Percentiles rank a stretch among this genome's conserved stretches.
Evolutionary conservation across 2,329 filamentous ascomycete species (phyloP).

Genomic region (Botrytis byssoidea): DNA sequence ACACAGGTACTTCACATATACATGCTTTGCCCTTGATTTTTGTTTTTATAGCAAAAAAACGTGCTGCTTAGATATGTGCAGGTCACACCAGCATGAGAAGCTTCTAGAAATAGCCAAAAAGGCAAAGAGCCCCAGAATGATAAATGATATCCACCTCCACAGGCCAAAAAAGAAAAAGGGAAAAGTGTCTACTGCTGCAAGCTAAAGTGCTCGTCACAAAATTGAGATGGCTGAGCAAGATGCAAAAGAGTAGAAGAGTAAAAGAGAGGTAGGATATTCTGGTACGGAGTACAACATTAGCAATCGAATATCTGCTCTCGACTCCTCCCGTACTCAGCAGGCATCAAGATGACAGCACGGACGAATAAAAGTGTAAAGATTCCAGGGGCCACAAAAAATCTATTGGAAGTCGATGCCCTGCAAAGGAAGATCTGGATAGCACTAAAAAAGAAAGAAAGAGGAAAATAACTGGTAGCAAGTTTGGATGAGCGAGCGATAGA

Average conservation of each 20-base stretch:
- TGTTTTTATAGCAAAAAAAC: neutral
- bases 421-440: slow-evolving; percentile 9
- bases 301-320: neutral
- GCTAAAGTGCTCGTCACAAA: neutral
- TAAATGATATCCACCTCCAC: neutral
- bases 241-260: neutral
- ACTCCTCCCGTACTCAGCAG: neutral
- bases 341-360: slow-evolving; percentile 7
- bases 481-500: neutral
- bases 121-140: neutral
- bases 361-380: slow-evolving; percentile 11
- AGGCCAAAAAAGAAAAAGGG: too few relatives aligned
- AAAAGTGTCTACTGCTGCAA: neutral
- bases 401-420: slow-evolving; percentile 15
- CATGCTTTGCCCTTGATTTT: neutral
- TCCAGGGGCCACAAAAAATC: slow-evolving; percentile 1
- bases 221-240: slow-evolving; percentile 12
- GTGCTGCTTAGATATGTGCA: neutral
- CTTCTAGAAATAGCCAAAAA: neutral
- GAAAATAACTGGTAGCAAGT: neutral
- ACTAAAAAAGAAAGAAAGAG: neutral
- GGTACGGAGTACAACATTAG: slow-evolving; percentile 7
- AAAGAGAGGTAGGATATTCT: neutral
- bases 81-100: neutral
- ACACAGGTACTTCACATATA: neutral